phyloP scores from a whole-genome alignment of 2,329 filamentous ascomycete genomes.

The Fusarium musae region DNA sequence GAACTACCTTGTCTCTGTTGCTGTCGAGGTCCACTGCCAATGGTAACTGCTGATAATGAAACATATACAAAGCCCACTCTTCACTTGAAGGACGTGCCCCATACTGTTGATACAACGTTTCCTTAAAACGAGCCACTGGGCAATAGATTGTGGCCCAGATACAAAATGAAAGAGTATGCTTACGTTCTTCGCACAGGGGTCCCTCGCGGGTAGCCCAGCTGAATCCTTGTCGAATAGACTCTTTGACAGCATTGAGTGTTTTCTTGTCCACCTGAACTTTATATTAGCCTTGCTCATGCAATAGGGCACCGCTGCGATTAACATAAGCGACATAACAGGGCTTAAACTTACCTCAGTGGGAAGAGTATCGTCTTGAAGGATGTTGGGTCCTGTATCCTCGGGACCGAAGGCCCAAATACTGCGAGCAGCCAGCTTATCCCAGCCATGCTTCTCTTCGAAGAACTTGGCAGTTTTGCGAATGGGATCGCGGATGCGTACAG shows the following conservation, averaged over 20 bases:
- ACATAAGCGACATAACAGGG: not conserved
- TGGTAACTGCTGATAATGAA: constrained; percentile 20
- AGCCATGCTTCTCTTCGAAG: constrained; percentile 96
- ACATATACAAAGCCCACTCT: constrained; percentile 20
- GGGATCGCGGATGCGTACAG: constrained; percentile 91
- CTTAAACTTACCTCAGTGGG: constrained; percentile 77
- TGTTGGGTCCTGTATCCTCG: constrained; percentile 93
- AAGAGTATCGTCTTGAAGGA: constrained; percentile 95
- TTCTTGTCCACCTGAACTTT: constrained; percentile 83
- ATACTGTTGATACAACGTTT: constrained; percentile 10
- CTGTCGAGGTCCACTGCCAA: constrained; percentile 33
- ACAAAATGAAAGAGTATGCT: constrained; percentile 53
- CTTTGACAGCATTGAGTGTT: constrained; percentile 84
- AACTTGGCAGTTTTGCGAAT: constrained; percentile 94
- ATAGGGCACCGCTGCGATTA: constrained; percentile 8
- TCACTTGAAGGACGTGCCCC: constrained; percentile 32
- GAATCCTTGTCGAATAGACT: constrained; percentile 95
- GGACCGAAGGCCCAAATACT: constrained; percentile 99
- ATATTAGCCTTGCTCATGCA: constrained; percentile 5
- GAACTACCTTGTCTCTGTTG: constrained; percentile 22
- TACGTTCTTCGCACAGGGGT: constrained; percentile 95
- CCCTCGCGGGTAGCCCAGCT: constrained; percentile 97
- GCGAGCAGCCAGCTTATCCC: constrained; percentile 91
- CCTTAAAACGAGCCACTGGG: not conserved
- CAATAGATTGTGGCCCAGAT: constrained; percentile 7